Percentiles rank a stretch among this genome's conserved stretches.
phyloP scores from a whole-genome alignment of 441 rosid genomes.

The Erodium chrysanthum region DNA sequence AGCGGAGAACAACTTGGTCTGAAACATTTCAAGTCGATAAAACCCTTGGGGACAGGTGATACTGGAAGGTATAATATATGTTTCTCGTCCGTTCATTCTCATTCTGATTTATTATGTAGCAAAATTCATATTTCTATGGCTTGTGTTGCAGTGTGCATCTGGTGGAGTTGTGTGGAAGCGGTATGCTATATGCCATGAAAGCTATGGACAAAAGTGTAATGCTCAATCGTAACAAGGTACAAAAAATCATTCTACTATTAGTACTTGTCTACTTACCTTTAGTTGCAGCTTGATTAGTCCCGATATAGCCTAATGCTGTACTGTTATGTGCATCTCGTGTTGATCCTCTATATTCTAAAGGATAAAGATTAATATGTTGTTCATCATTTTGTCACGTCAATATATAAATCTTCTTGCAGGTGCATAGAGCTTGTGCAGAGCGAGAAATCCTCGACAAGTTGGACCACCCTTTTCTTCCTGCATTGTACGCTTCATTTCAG shows the following conservation, averaged over 20 bases:
- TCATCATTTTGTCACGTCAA: background rate
- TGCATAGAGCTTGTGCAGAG: constrained; percentile 95
- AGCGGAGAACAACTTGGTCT: constrained; percentile 68
- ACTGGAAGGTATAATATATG: constrained; percentile 73
- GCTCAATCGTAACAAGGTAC: constrained; percentile 92
- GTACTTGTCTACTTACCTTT: background rate
- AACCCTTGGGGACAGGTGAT: constrained; percentile 93
- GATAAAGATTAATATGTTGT: background rate
- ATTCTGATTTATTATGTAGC: no score
- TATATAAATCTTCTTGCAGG: constrained; percentile 31
- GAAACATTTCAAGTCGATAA: constrained; percentile 74
- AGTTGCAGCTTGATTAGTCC: background rate
- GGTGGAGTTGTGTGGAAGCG: constrained; percentile 78
- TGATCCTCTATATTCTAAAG: background rate
- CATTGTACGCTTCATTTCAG: constrained; percentile 96
- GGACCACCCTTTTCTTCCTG: constrained; percentile 98
- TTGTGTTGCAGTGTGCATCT: constrained; percentile 61
- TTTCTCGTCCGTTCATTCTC: no score
- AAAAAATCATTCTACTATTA: background rate
- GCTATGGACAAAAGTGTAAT: constrained; percentile 85
- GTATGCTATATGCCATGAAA: constrained; percentile 74
- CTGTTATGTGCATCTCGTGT: no score
- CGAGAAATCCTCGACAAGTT: constrained; percentile 83
- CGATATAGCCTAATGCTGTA: background rate
- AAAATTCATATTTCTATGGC: background rate